Percentiles rank a stretch among this genome's conserved stretches.
Evolutionary conservation across 2,329 filamentous ascomycete genomes (phyloP).

Genomic region (Camptophora hylomeconis): DNA sequence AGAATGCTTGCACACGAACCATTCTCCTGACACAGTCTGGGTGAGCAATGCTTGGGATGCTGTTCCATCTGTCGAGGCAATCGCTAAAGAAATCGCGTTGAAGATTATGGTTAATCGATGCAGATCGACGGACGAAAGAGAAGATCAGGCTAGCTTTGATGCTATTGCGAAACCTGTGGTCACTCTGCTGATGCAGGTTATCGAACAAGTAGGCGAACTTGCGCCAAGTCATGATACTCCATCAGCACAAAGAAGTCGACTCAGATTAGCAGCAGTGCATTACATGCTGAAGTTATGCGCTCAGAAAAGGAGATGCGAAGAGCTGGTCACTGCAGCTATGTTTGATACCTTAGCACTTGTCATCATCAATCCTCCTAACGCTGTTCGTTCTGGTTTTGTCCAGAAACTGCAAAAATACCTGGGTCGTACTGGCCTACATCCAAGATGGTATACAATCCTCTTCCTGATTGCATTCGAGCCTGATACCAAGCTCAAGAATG

Average conservation of each 20-base stretch:
- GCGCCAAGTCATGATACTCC: constrained; percentile 65
- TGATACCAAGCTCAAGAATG: constrained; percentile 54
- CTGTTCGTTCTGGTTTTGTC: constrained; percentile 68
- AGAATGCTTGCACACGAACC: constrained; percentile 56
- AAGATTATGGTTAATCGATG: constrained; percentile 79
- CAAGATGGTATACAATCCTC: constrained; percentile 76
- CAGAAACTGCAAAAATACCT: constrained; percentile 85
- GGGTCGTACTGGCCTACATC: constrained; percentile 53
- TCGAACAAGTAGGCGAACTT: constrained; percentile 66
- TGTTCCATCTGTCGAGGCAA: constrained; percentile 66
- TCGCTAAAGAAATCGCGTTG: constrained; percentile 71
- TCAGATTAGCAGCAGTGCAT: constrained; percentile 70
- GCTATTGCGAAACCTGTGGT: constrained; percentile 54
- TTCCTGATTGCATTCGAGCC: constrained; percentile 92
- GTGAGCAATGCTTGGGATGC: constrained; percentile 45
- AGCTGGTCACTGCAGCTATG: constrained; percentile 54
- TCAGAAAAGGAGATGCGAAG: constrained; percentile 57
- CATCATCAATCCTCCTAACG: constrained; percentile 60
- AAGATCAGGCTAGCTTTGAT: constrained; percentile 28
- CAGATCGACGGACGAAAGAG: constrained; percentile 47
- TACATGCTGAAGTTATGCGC: constrained; percentile 74
- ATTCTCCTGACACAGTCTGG: constrained; percentile 36
- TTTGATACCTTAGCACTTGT: constrained; percentile 76
- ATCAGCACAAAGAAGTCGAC: constrained; percentile 61
- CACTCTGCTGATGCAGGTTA: constrained; percentile 63